These are phyloP conservation scores for Phytopythium ostracodes DNA, from an alignment of 352 stramenopile genomes.

Conservation along the genomic window DNA sequence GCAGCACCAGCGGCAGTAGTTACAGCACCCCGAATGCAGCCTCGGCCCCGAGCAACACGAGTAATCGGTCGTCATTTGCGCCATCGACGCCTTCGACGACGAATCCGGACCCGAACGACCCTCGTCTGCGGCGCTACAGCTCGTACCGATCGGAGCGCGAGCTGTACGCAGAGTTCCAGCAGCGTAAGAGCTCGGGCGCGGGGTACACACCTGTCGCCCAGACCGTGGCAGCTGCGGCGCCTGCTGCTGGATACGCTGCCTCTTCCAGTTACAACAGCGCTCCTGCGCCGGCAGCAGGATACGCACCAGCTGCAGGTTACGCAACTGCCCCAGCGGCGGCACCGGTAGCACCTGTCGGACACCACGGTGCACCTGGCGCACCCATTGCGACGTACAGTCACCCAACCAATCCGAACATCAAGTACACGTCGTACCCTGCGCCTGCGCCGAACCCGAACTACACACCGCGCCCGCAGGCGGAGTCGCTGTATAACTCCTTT, in stretches of 20 bases:
- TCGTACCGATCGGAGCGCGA: constrained; percentile 81
- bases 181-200: constrained; percentile 23
- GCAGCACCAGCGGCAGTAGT: constrained; percentile 11
- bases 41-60: constrained; percentile 11
- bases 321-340: constrained; percentile 5
- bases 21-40: constrained; percentile 9
- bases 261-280: not conserved
- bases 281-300: constrained; percentile 6
- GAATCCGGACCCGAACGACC: constrained; percentile 46
- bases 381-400: constrained; percentile 39
- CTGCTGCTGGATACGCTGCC: constrained; percentile 10
- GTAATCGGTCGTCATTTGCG: constrained; percentile 17
- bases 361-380: constrained; percentile 12
- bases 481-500: constrained; percentile 44
- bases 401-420: constrained; percentile 43
- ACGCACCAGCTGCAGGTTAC: constrained; percentile 9
- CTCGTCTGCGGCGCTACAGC: constrained; percentile 60
- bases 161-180: constrained; percentile 75
- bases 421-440: constrained; percentile 59
- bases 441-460: constrained; percentile 36
- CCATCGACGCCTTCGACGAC: constrained; percentile 19
- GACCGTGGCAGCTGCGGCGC: constrained; percentile 1
- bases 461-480: constrained; percentile 25
- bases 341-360: constrained; percentile 11
- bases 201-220: constrained; percentile 4